Base-by-base conservation (phyloP, 257 asterid genomes). In the Jacaranda copaia region DNA sequence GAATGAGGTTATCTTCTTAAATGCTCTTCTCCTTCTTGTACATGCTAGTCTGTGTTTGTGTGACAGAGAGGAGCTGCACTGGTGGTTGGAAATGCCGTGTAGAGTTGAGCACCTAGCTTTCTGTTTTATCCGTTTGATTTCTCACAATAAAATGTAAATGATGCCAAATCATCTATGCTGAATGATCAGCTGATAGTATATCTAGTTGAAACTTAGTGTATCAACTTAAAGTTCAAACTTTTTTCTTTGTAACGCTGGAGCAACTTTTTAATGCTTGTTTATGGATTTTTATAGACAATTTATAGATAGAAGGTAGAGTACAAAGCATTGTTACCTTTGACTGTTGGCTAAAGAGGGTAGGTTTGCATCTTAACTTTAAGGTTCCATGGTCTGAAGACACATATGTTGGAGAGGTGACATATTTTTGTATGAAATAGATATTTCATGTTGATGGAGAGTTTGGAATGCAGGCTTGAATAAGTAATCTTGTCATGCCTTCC, bases 271-370 rank as follows among this genome's bases (percentile, higher is more conserved):
- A 63, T 3, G 71, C 36, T 39, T 64, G 32, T n/a, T 61, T 73
- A 13, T 51, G 8, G 3, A 35, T 38, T 49, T 62, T 25, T 25
- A 7, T 55, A 0, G 15, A 12, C 9, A 5, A 18, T 53, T 39
- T 63, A 13, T 13, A 7, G n/a, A 19, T 19, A 40, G 35, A 65
- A n/a, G 36, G 32, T 57, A 11, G 49, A 32, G 36, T 55, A 19
- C 35, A 73, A 59, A 59, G 70, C 77, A 43, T 25, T 8, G 32
- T 58, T 7, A 58, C 25, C 36, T 43, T 48, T 46, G 32, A 32
- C 20, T 65, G 11, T 63, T 15, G 19, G 42, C 48, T 12, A 36
- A 77, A 68, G 53, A 19, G 42, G 81, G 49, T 12, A 48, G 48
- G 57, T 19, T 38, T 59, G 76, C 59, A 15, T 69, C 56, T 52